A percentile compares a stretch with the other conserved stretches of the same genome.
These are phyloP conservation scores for Aspergillus kassunensis DNA, from an alignment of 495 filamentous ascomycete species.

Conservation along the genomic window DNA sequence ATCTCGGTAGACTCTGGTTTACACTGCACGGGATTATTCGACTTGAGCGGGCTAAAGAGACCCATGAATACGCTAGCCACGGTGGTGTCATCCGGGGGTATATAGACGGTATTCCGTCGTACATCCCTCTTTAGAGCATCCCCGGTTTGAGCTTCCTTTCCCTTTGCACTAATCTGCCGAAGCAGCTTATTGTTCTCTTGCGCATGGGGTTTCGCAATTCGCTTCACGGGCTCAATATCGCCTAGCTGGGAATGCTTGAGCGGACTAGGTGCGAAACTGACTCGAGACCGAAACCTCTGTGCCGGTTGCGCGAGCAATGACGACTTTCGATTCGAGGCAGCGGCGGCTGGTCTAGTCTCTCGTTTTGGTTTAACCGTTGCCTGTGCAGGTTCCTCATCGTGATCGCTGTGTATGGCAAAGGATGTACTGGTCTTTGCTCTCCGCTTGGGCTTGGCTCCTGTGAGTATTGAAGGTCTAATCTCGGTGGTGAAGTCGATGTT, in stretches of 20 bases:
- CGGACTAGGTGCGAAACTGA: constrained; percentile 24
- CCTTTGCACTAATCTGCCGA: constrained; percentile 13
- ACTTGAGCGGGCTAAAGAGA: constrained; percentile 36
- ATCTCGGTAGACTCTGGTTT: constrained; percentile 16
- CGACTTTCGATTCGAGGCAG: constrained; percentile 23
- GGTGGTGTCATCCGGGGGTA: constrained; percentile 40
- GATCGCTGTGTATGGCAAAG: constrained; percentile 37
- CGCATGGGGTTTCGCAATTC: not conserved
- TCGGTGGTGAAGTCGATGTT: constrained; percentile 39
- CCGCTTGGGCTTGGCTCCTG: constrained; percentile 30
- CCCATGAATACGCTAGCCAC: constrained; percentile 41
- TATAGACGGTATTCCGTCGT: constrained; percentile 37
- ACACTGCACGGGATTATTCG: constrained; percentile 7
- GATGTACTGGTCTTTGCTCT: constrained; percentile 20
- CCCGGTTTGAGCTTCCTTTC: not conserved
- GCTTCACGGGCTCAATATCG: constrained; percentile 3
- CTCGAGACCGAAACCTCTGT: constrained; percentile 37
- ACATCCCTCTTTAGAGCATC: constrained; percentile 27
- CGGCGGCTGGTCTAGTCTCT: constrained; percentile 9
- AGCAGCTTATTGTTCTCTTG: constrained; percentile 17
- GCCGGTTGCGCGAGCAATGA: constrained; percentile 41
- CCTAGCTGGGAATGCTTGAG: constrained; percentile 9
- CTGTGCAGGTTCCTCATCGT: constrained; percentile 11
- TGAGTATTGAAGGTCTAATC: constrained; percentile 26
- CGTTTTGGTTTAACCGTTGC: constrained; percentile 15